Base-by-base conservation (phyloP, 75 land plant species). In the Azolla pinnata region DNA sequence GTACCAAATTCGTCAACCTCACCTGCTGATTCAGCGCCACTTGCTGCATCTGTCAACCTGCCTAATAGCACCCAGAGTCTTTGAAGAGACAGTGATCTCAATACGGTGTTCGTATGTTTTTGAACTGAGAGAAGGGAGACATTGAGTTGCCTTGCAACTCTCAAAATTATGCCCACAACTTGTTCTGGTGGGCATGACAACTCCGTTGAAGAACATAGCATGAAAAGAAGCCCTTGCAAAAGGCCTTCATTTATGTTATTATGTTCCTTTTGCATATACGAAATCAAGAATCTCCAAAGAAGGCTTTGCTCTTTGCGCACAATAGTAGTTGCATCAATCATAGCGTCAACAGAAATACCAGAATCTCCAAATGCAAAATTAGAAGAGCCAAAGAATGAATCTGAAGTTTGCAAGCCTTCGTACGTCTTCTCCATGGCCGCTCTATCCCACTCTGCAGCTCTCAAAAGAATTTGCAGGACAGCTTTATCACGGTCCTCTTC, bases 401-500 rank as follows among this genome's bases (percentile, higher is more conserved):
- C 74, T 48, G 19, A 74, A 31, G 9, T 63, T 58, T 38, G 62
- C 29, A 18, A 56, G 75, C 64, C 42, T 9, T 20, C 51, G 16
- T 19, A 61, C 18, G 28, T 20, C 9, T 21, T 52, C 16, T 27
- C 51, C 9, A 64, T 52, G 50, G 69, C 72, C 19, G 62, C 70
- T 24, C 59, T 67, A 54, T 91, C 88, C 74, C 87, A 61, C 53
- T 82, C 66, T 34, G 97, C 88, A 50, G 97, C 97, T 52, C 81
- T 71, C 55, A 92, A 65, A 27, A 92, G 75, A 29, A 92, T 78
- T 63, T 79, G 61, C 54, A 92, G 71, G 52, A 92, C 95, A 53
- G 72, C 56, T 72, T 73, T 88, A 50, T 92, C 97, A 55, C 97
- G 80, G 56, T 82, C 81, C 52, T 75, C 80, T 62, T 92, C 97